A percentile compares a stretch with the other conserved stretches of the same genome.
Evolutionary conservation across 2,329 filamentous ascomycete genomes (phyloP).

Genomic region (Colletotrichum australisinense): DNA sequence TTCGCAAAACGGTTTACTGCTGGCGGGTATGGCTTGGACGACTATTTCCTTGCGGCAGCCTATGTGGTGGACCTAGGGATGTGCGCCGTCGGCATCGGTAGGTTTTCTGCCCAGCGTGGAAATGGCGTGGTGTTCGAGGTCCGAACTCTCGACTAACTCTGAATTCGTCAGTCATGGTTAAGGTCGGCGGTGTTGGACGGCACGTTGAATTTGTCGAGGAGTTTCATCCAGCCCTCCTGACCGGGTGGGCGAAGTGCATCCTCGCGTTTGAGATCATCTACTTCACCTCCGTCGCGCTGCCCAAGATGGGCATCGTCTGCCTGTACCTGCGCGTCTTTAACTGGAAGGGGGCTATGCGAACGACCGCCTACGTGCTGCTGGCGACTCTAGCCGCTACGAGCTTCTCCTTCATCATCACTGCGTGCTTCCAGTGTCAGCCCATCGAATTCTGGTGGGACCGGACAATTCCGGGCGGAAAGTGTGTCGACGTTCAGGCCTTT

Average conservation of each 20-base stretch:
- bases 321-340: slow-evolving; percentile 46
- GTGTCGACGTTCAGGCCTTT: slow-evolving; percentile 45
- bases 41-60: slow-evolving; percentile 30
- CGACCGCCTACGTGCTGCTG: slow-evolving; percentile 36
- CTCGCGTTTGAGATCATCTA: slow-evolving; percentile 44
- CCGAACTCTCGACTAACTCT: background rate
- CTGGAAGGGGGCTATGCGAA: slow-evolving; percentile 40
- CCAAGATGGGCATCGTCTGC: slow-evolving; percentile 44
- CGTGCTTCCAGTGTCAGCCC: slow-evolving; percentile 52
- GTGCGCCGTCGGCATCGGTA: slow-evolving; percentile 32
- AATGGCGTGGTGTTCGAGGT: background rate
- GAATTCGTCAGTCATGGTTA: slow-evolving; percentile 37
- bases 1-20: slow-evolving; percentile 31
- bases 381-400: slow-evolving; percentile 37
- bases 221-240: slow-evolving; percentile 31
- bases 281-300: slow-evolving; percentile 42
- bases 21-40: slow-evolving; percentile 28
- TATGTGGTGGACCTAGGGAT: slow-evolving; percentile 30
- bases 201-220: slow-evolving; percentile 37
- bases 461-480: slow-evolving; percentile 41
- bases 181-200: slow-evolving; percentile 41
- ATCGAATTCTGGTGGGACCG: slow-evolving; percentile 47
- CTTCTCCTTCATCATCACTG: slow-evolving; percentile 37
- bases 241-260: slow-evolving; percentile 40
- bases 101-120: background rate